phyloP scores from a whole-genome alignment of 257 asterid genomes.

The Phtheirospermum japonicum region DNA sequence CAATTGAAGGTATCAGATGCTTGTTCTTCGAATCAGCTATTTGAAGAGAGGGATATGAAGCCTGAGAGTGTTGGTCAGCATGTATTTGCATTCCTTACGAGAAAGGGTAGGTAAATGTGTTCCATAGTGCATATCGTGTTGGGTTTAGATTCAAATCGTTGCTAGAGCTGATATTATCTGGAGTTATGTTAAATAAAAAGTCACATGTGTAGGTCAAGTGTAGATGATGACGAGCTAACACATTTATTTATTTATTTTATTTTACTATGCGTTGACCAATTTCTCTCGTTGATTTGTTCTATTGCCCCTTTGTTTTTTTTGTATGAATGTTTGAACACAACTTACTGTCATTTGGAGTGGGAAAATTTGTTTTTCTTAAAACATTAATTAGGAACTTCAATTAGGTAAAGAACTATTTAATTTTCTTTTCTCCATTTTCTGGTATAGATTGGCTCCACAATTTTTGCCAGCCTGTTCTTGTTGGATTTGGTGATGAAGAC shows the following conservation, averaged over 20 bases:
- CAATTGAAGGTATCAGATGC: constrained; percentile 65
- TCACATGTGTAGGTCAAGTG: neutral
- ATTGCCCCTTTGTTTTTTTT: constrained; percentile 9
- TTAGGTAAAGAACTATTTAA: constrained; percentile 9
- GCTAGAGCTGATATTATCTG: constrained; percentile 13
- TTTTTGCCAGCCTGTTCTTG: constrained; percentile 94
- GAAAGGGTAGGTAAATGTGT: constrained; percentile 55
- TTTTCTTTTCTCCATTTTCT: constrained; percentile 15
- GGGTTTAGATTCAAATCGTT: neutral
- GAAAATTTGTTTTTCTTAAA: neutral
- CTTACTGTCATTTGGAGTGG: neutral
- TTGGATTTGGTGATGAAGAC: constrained; percentile 83
- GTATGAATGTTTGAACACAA: constrained; percentile 4
- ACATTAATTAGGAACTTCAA: constrained; percentile 8
- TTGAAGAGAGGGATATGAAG: constrained; percentile 96
- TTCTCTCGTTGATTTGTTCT: neutral
- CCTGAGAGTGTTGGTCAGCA: constrained; percentile 90
- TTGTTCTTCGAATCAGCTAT: constrained; percentile 70
- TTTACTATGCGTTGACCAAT: neutral
- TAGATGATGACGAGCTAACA: neutral
- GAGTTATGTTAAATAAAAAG: neutral
- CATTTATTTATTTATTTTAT: too few relatives aligned
- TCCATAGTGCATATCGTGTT: neutral
- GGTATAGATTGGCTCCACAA: constrained; percentile 79
- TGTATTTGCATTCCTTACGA: constrained; percentile 77